Evolutionary conservation across 345 rosid species (phyloP), one percentile per base, ranked within the genome.

Genomic region (Populus pruinosa): DNA sequence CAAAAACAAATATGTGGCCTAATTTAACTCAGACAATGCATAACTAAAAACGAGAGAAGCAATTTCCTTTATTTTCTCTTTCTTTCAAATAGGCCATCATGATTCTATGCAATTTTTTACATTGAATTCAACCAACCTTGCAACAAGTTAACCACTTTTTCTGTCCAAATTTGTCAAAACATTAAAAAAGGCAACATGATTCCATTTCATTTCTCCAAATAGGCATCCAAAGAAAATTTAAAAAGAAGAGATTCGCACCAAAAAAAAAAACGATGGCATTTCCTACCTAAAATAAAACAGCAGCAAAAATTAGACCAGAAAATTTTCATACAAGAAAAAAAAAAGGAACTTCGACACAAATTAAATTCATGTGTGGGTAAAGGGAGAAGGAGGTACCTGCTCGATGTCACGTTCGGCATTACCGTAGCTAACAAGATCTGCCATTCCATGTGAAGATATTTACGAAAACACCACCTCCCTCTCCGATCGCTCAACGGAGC

Each of bases 381-480:
- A 71, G 53, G 35, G 21, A 69, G 63, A 61, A 70, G 78, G 75
- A 74, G 44, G 78, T 53, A 89, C 99, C 98, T 90, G 96, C 72
- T 90, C 92, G 84, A 87, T 89, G 85, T 93, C 93, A 71, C 97
- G 97, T 62, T 86, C 88, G 83, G 95, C 87, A 89, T 86, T 89
- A 83, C 92, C 94, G 87, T 89, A 91, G 91, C 91, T 87, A 92
- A 85, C 89, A 91, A 90, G 97, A 93, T 95, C 94, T 89, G 96
- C 99, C 98, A 94, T 93, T 95, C 99, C 98, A 95, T 95, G 93
- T 87, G 97, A 90, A 75, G 82, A 82, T 39, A 78, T 81, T 87
- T 82, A 89, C 91, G 87, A 79, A 83, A 87, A 85, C 79, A 79
- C 85, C 89, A 81, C 82, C 93, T 82, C 90, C 91, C 89, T 85